phyloP scores from a whole-genome alignment of 208 protist genomes.

The Trypanosoma scelopori region DNA sequence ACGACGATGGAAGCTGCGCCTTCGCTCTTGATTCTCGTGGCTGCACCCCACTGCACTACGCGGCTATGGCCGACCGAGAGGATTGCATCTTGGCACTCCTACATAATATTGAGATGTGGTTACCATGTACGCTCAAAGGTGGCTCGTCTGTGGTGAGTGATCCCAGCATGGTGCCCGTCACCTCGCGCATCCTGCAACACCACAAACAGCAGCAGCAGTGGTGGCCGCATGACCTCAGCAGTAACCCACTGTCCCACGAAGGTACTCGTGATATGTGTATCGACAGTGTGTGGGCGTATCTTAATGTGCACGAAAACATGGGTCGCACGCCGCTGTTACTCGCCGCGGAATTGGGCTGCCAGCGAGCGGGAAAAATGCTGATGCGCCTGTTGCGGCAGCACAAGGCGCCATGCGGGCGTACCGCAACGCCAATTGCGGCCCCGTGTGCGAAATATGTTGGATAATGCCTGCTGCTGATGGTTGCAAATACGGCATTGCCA shows the following conservation, averaged over 20 bases:
- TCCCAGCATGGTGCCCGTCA: slow-evolving; percentile 13
- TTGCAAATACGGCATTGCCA: too few relatives aligned
- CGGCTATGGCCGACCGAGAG: slow-evolving; percentile 20
- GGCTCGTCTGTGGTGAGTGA: slow-evolving; percentile 10
- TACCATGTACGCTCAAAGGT: slow-evolving; percentile 19
- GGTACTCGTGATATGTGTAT: slow-evolving; percentile 1
- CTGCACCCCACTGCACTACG: slow-evolving; percentile 55
- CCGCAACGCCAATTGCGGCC: too few relatives aligned
- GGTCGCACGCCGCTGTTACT: slow-evolving; percentile 32
- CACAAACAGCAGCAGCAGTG: not conserved
- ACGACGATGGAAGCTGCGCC: slow-evolving; percentile 24
- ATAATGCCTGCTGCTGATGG: too few relatives aligned
- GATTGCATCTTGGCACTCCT: slow-evolving; percentile 14
- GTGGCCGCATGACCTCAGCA: not conserved
- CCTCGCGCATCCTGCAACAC: slow-evolving; percentile 10
- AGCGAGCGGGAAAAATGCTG: slow-evolving; percentile 13
- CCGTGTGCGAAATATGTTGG: too few relatives aligned
- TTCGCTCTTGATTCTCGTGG: slow-evolving; percentile 52
- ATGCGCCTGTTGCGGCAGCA: slow-evolving; percentile 4
- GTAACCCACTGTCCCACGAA: not conserved
- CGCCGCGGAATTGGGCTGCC: slow-evolving; percentile 29
- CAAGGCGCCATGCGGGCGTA: not conserved
- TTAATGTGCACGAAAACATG: slow-evolving; percentile 27
- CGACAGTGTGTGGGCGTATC: slow-evolving; percentile 14
- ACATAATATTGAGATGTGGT: not conserved